These are phyloP conservation scores for Solanum hybrid DNA, from an alignment of 305 asterid species.

Conservation along the genomic window DNA sequence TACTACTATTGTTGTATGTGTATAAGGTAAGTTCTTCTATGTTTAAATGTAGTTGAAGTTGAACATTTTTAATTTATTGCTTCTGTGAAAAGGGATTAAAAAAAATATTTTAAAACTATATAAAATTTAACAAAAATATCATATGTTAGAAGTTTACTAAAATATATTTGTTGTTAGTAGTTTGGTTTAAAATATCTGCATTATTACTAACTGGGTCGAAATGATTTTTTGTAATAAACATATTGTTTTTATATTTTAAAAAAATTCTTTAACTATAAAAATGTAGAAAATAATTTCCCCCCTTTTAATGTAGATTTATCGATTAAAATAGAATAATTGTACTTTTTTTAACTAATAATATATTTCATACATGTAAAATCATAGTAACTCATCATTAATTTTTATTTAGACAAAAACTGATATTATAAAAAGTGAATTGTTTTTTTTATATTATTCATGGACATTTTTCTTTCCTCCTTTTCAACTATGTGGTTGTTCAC, in stretches of 20 bases:
- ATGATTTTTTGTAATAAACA: no score
- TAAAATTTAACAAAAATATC: no score
- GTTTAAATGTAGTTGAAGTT: background rate
- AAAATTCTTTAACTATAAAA: background rate
- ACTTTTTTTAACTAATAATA: no score
- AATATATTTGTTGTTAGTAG: background rate
- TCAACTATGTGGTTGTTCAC: background rate
- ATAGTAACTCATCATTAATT: no score
- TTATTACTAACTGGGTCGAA: no score
- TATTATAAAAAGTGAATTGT: no score
- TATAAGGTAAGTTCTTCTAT: background rate
- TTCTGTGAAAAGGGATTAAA: background rate
- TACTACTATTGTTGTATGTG: background rate
- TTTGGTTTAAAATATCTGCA: no score
- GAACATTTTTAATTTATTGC: background rate
- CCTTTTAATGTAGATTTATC: background rate
- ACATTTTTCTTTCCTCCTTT: background rate
- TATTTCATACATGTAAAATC: background rate
- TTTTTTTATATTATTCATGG: no score
- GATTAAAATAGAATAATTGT: no score
- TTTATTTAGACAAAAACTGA: no score
- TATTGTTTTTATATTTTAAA: background rate
- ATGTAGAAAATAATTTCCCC: no score
- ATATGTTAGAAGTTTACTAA: no score
- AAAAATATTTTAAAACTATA: background rate